Percentiles rank a stretch among this genome's conserved stretches.
Evolutionary conservation across 2,329 filamentous ascomycete species (phyloP).

Genomic region (Talaromyces sp.): DNA sequence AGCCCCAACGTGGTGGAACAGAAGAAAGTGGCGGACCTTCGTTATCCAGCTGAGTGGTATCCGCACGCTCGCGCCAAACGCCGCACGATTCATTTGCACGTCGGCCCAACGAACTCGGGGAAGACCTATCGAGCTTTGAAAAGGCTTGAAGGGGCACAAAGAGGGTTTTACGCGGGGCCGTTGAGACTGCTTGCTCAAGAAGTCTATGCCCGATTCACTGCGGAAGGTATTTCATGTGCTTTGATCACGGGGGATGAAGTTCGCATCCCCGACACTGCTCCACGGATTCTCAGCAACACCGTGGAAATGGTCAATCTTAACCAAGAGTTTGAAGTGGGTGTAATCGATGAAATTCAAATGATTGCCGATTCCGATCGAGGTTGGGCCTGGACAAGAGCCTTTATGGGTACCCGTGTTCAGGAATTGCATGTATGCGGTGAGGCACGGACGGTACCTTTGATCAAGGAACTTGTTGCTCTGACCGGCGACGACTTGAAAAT

Average conservation of each 20-base stretch:
- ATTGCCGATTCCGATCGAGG: conserved; percentile 74
- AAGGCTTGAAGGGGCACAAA: conserved; percentile 68
- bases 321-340: conserved; percentile 71
- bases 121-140: conserved; percentile 95
- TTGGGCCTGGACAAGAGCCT: conserved; percentile 89
- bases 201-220: conserved; percentile 81
- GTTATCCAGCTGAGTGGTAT: conserved; percentile 91
- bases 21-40: conserved; percentile 67
- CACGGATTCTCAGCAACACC: conserved; percentile 73
- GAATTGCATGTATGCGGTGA: conserved; percentile 95
- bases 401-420: conserved; percentile 78
- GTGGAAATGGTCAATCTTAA: conserved; percentile 78
- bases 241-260: conserved; percentile 90
- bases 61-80: conserved; percentile 75
- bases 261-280: conserved; percentile 58
- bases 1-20: conserved; percentile 56
- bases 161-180: conserved; percentile 86
- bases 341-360: conserved; percentile 99
- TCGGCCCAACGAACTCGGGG: conserved; percentile 95
- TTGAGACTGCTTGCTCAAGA: conserved; percentile 86
- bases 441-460: conserved; percentile 71
- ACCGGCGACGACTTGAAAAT: conserved; percentile 79
- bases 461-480: conserved; percentile 70
- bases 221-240: conserved; percentile 71
- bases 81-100: conserved; percentile 82